Evolutionary conservation across 805 yeast genomes (phyloP).

Genomic region (Myxozyma vanderwaltii): DNA sequence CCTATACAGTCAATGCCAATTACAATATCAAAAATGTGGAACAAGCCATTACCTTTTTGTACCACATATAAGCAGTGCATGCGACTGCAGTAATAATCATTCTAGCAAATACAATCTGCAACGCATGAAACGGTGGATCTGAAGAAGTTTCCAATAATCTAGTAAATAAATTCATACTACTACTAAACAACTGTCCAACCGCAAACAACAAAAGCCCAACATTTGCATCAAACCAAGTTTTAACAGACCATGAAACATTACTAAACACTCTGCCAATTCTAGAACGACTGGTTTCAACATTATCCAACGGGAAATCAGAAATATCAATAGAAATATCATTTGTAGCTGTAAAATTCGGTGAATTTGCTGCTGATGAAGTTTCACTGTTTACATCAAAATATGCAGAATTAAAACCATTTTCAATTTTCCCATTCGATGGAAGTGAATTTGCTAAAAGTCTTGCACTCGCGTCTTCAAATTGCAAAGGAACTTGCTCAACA

Average conservation of each 20-base stretch:
- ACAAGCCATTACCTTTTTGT: conserved; percentile 40
- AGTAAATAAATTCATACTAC: conserved; percentile 74
- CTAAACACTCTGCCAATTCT: not conserved
- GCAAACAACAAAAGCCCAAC: conserved; percentile 61
- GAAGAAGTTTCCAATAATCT: conserved; percentile 70
- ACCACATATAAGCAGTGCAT: conserved; percentile 58
- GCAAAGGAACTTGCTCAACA: not conserved
- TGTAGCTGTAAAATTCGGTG: not conserved
- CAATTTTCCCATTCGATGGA: not conserved
- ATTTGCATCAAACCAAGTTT: conserved; percentile 38
- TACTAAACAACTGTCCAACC: conserved; percentile 70
- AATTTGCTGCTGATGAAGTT: not conserved
- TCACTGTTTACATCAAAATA: conserved; percentile 8
- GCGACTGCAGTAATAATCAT: conserved; percentile 71
- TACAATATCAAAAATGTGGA: not conserved
- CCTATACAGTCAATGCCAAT: conserved; percentile 35
- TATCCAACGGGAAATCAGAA: conserved; percentile 3
- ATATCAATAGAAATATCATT: conserved; percentile 7
- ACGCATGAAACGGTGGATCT: conserved; percentile 69
- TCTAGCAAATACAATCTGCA: conserved; percentile 75
- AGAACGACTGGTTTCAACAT: not conserved
- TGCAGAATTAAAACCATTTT: not conserved
- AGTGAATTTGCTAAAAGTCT: not conserved
- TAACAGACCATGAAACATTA: not conserved
- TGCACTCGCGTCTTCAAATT: conserved; percentile 1